phyloP scores from a whole-genome alignment of 73 alveolate genomes.

The Tetrahymena borealis region DNA sequence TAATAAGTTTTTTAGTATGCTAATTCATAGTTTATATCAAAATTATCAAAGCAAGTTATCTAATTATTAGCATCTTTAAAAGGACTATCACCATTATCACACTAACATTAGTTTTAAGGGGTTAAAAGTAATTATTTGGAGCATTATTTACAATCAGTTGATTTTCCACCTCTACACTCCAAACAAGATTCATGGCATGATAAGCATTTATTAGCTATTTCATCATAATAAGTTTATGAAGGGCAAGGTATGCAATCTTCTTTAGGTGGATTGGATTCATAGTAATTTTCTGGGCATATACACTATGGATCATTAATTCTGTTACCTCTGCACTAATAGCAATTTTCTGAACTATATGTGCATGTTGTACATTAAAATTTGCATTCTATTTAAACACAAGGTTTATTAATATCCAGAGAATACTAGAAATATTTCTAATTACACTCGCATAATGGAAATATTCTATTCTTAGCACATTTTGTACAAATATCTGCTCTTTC shows the following conservation, averaged over 20 bases:
- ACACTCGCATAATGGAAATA: neutral
- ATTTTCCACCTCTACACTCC: neutral
- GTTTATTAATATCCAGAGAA: neutral
- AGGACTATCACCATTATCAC: neutral
- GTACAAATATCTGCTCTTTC: neutral
- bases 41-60: neutral
- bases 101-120: neutral
- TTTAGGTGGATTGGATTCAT: neutral
- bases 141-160: neutral
- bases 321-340: neutral
- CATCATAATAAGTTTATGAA: neutral
- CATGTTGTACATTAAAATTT: neutral
- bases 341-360: neutral
- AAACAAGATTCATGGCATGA: neutral
- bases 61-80: too few species aligned
- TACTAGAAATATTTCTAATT: neutral
- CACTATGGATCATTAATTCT: neutral
- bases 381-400: neutral
- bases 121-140: neutral
- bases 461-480: neutral
- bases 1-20: neutral
- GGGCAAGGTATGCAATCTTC: neutral
- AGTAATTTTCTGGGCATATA: neutral
- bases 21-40: too few species aligned
- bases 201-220: neutral